Conservation (phyloP, 2,329 filamentous ascomycete genomes). For the Diplodia scrobiculata region DNA sequence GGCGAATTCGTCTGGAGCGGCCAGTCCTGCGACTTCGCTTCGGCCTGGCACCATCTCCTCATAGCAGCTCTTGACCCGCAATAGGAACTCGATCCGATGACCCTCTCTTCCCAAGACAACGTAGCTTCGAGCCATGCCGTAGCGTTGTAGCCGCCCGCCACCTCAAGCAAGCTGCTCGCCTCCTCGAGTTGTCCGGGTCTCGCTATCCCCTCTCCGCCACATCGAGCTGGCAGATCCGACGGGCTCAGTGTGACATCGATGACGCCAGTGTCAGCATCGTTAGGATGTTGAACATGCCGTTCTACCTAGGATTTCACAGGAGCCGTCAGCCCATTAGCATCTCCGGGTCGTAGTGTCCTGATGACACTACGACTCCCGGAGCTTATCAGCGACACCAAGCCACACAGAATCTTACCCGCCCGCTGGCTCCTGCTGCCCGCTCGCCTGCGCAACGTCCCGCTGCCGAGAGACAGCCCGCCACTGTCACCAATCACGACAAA, state of each 20-base stretch:
- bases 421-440: slow-evolving; percentile 12
- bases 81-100: slow-evolving; percentile 19
- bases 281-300: not conserved
- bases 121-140: slow-evolving; percentile 2
- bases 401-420: slow-evolving; percentile 16
- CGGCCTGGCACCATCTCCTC: slow-evolving; percentile 6
- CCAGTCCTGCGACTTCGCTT: slow-evolving; percentile 24
- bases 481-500: slow-evolving; percentile 3
- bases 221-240: not conserved
- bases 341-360: slow-evolving; percentile 2
- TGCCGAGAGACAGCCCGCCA: slow-evolving; percentile 10
- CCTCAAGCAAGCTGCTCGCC: not conserved
- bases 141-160: not conserved
- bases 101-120: not conserved
- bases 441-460: slow-evolving; percentile 21
- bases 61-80: slow-evolving; percentile 6
- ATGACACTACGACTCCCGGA: not conserved
- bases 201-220: not conserved
- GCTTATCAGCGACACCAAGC: slow-evolving; percentile 21
- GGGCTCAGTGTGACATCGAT: not conserved
- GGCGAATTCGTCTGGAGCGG: slow-evolving; percentile 17
- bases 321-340: not conserved
- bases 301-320: slow-evolving; percentile 14
- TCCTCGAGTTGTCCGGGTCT: not conserved
- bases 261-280: not conserved